Base-by-base conservation (phyloP, 2,329 filamentous ascomycete species). In the Aaosphaeria pasadenensis region DNA sequence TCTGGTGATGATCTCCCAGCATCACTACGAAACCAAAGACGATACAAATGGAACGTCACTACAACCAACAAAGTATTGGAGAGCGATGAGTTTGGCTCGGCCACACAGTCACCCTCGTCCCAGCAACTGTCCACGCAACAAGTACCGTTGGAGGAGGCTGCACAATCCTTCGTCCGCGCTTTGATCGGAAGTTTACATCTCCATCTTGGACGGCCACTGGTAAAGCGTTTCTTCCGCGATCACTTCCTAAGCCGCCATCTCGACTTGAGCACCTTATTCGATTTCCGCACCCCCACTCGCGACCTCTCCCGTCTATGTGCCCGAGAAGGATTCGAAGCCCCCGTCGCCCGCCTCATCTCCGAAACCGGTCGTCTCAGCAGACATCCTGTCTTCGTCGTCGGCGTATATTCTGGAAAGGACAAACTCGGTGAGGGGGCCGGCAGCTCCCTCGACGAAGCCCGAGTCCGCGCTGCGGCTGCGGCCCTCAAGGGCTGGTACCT, bases 401-500 rank as follows among this genome's bases (percentile, higher is more conserved):
- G 92, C 49, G 91, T 99, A 52, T 99, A 88, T 76, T 95, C 88
- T 57, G 94, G 92, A 44, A 78, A 80, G 51, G 91, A 99, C 69
- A 92, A 94, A 79, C 78, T 99, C 39, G 94, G 92, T 47, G 92
- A 99, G 75, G 94, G 86, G n/a, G 80, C 85, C 17, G 94, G 88
- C 28, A 76, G 86, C 43, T 91, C 82, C 70, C 76, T 97, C 48
- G 79, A 90, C 56, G 82, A 90, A 61, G 92, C 88, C 31, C 83
- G 89, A 54, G 79, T 82, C 54, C 82, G 89, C 69, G 94, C 94
- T 17, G 84, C 89, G 35, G 91, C 95, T 63, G 86, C 87, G 54
- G 86, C 91, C 13, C 77, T 99, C 64, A 95, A 96, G 78, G 80
- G 86, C 5, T 99, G 94, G 94, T 99, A 99, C 72, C 77, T 99